A percentile compares a stretch with the other conserved stretches of the same genome.
Evolutionary conservation across 2,329 filamentous ascomycete genomes (phyloP).

Genomic region (Fusarium mexicanum): DNA sequence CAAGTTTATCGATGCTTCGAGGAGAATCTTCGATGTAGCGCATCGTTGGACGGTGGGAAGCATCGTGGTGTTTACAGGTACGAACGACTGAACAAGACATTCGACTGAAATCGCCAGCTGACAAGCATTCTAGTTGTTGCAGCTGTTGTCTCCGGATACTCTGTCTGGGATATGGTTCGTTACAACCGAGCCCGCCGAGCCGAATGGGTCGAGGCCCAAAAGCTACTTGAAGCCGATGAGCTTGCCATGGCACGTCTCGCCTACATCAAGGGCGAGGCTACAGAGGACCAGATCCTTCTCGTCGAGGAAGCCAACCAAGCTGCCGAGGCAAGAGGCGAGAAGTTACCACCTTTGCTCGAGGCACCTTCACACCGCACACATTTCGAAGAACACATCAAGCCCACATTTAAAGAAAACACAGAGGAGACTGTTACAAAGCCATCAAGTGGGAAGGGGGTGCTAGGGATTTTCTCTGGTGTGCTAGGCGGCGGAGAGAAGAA

Average conservation of each 20-base stretch:
- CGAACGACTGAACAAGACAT: constrained; percentile 13
- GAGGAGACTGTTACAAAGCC: constrained; percentile 28
- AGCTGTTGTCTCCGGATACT: constrained; percentile 66
- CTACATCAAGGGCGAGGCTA: constrained; percentile 67
- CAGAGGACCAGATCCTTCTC: constrained; percentile 63
- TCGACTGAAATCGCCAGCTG: background rate
- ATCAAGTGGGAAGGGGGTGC: constrained; percentile 49
- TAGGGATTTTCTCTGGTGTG: constrained; percentile 48
- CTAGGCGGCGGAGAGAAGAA: constrained; percentile 42
- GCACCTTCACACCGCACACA: constrained; percentile 53
- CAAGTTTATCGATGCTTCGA: constrained; percentile 57
- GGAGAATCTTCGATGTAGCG: constrained; percentile 64
- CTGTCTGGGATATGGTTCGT: constrained; percentile 68
- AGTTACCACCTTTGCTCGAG: constrained; percentile 62
- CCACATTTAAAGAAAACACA: constrained; percentile 41
- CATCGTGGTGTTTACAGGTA: constrained; percentile 67
- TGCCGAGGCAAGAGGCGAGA: constrained; percentile 56
- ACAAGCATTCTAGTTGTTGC: constrained; percentile 57
- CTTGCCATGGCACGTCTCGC: constrained; percentile 67
- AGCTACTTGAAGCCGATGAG: constrained; percentile 62
- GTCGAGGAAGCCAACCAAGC: constrained; percentile 66
- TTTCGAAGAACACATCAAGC: constrained; percentile 50
- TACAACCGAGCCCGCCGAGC: constrained; percentile 68
- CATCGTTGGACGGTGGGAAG: constrained; percentile 65
- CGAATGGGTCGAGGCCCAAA: constrained; percentile 67